Base-by-base conservation (phyloP, 2,329 filamentous ascomycete species). In the Apiospora phragmitis region DNA sequence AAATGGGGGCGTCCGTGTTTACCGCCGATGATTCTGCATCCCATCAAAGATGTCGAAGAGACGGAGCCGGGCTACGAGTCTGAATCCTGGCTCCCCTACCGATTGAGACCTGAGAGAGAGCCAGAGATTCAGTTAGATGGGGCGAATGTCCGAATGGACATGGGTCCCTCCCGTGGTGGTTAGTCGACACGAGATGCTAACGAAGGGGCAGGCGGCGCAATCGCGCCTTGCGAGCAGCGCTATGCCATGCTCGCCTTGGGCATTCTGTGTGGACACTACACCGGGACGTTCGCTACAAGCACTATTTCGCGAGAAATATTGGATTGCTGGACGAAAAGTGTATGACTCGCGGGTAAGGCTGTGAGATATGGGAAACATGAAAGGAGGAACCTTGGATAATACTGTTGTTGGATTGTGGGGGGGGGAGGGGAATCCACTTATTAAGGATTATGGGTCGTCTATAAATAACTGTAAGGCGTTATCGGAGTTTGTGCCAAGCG, bases 1-100 rank as follows among this genome's bases (percentile, higher is more conserved):
- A 76, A 79, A 41, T 80, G 90, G 75, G 89, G 89, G 21, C 84
- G 88, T 41, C 82, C 87, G 11, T 91, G 89, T 76, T 79, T 91
- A 55, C 89, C 89, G 7, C 84, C 87, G 1, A 85, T 91, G 74
- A 81, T 91, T 73, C 79, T 91, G 62, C 88, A 90, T 72, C 88
- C 88, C 3, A 83, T 91, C 78, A 90, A 90, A 79, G 85, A 90
- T 73, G 85, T 89, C 1, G 82, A 83, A 72, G 83, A 85, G 45
- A 89, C 87, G 3, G 79, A 82, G 70, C 80, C 82, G 21, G 85
- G 84, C 21, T 81, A 82, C 67, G 74, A 77, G 69, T 84, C 81
- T 68, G 81, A 84, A 66, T 84, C 82, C 2, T 51, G 45, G 43
- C 6, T 85, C 81, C 65, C 68, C 9, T 69, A 69, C 6, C 6